These are phyloP conservation scores for Tulasnella sp. DNA, from an alignment of 768 basidiomycete genomes.

Conservation along the genomic window DNA sequence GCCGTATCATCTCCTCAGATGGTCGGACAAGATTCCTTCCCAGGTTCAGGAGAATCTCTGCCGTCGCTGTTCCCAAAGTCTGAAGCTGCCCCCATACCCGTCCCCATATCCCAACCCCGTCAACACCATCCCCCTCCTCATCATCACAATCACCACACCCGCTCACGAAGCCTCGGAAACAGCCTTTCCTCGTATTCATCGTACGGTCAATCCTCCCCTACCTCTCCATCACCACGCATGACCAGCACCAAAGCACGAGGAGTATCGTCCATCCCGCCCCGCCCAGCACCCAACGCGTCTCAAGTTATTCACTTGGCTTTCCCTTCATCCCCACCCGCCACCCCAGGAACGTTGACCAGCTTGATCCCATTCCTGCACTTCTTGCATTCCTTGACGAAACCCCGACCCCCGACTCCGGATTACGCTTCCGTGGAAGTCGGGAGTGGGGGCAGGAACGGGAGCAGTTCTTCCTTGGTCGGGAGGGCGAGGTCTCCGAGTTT, in stretches of 20 bases:
- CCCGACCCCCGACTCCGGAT: conserved; percentile 2
- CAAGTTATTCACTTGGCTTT: conserved; percentile 24
- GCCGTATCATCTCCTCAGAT: conserved; percentile 1
- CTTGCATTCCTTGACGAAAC: conserved; percentile 38
- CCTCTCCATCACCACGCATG: neutral
- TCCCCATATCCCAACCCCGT: neutral
- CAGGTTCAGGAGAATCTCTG: neutral
- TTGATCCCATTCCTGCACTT: conserved; percentile 60
- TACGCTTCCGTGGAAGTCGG: neutral
- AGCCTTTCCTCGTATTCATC: neutral
- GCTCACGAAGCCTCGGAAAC: neutral
- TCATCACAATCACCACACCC: neutral
- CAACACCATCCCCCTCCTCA: neutral
- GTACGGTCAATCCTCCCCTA: neutral
- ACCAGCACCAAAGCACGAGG: neutral
- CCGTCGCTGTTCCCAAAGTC: neutral
- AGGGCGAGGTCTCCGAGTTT: neutral
- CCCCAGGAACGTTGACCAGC: conserved; percentile 45
- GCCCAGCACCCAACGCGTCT: conserved; percentile 23
- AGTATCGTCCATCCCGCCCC: conserved; percentile 15
- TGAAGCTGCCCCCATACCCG: neutral
- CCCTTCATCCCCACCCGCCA: conserved; percentile 56
- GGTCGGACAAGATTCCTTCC: neutral
- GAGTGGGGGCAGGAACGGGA: neutral
- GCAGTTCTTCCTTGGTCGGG: neutral